A percentile compares a stretch with the other conserved stretches of the same genome.
These are phyloP conservation scores for Tulasnella sp. DNA, from an alignment of 768 basidiomycete genomes.

Conservation along the genomic window DNA sequence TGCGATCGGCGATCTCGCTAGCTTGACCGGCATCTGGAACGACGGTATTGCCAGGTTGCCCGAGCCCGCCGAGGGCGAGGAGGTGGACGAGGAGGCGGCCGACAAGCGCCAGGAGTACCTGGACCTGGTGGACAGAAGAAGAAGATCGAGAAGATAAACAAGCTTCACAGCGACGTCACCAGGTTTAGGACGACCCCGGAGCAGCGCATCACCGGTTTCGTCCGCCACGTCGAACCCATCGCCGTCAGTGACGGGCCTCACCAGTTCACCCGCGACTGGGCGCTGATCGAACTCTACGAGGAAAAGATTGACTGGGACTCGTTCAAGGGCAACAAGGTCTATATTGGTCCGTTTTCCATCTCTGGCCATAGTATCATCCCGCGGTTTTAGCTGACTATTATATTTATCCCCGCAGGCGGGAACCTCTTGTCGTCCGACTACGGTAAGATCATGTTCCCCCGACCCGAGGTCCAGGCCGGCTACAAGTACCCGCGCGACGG, in stretches of 20 bases:
- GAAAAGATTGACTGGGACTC: neutral
- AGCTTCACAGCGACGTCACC: neutral
- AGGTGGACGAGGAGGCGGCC: slow-evolving; percentile 22
- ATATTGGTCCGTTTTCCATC: slow-evolving; percentile 6
- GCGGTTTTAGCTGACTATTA: too few relatives aligned
- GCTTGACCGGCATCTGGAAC: slow-evolving; percentile 22
- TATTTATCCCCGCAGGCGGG: slow-evolving; percentile 16
- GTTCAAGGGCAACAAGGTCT: slow-evolving; percentile 2
- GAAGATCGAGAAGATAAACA: neutral
- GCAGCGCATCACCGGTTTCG: neutral
- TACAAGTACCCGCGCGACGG: slow-evolving; percentile 5
- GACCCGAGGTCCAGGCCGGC: neutral
- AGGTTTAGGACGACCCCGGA: too few relatives aligned
- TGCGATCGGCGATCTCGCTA: slow-evolving; percentile 19
- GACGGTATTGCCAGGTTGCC: slow-evolving; percentile 20
- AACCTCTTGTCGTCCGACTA: slow-evolving; percentile 10
- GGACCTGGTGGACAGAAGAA: slow-evolving; percentile 19
- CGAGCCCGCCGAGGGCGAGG: slow-evolving; percentile 20
- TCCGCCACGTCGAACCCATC: neutral
- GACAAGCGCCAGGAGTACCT: slow-evolving; percentile 17
- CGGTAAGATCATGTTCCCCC: slow-evolving; percentile 13
- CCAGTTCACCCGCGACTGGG: neutral
- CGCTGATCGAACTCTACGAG: neutral
- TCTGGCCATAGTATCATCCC: too few relatives aligned
- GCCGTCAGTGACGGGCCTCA: neutral